A percentile compares a stretch with the other conserved stretches of the same genome.
phyloP scores from a whole-genome alignment of 2,329 filamentous ascomycete species.

The Meredithiella fracta region DNA sequence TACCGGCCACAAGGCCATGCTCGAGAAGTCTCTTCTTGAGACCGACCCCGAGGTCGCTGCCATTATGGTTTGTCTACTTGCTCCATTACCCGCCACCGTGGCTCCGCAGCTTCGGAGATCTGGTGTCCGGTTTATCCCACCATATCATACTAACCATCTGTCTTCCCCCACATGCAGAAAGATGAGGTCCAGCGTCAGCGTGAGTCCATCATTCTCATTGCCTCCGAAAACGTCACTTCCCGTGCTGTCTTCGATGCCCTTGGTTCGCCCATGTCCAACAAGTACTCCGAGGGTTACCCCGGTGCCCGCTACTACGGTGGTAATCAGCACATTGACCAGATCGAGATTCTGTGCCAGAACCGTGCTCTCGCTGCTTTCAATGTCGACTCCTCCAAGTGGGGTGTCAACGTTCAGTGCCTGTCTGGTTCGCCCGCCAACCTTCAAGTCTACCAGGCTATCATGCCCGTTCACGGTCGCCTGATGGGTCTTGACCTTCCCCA shows the following conservation, averaged over 20 bases:
- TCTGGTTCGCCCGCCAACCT: conserved; percentile 90
- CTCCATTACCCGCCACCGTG: background rate
- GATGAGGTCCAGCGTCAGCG: conserved; percentile 91
- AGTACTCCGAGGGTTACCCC: conserved; percentile 98
- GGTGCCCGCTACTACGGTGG: conserved; percentile 98
- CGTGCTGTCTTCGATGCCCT: conserved; percentile 95
- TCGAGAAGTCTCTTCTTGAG: conserved; percentile 86
- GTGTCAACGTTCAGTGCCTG: conserved; percentile 94
- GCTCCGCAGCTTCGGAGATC: background rate
- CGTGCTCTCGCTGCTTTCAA: conserved; percentile 86
- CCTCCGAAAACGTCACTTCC: conserved; percentile 98
- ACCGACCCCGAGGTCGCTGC: conserved; percentile 84
- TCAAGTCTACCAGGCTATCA: conserved; percentile 94
- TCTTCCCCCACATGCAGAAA: conserved; percentile 36
- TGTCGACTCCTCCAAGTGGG: conserved; percentile 77
- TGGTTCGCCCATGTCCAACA: conserved; percentile 91
- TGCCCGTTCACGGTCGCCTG: conserved; percentile 84
- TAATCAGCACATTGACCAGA: conserved; percentile 96
- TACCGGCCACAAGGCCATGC: conserved; percentile 52
- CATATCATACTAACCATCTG: background rate
- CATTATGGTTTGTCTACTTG: conserved; percentile 61
- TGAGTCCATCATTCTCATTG: conserved; percentile 96
- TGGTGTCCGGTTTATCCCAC: background rate
- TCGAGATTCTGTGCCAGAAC: conserved; percentile 87
- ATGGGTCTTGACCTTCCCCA: conserved; percentile 95